These are phyloP conservation scores for Corylus avellana DNA, from an alignment of 306 rosid species.

Conservation along the genomic window DNA sequence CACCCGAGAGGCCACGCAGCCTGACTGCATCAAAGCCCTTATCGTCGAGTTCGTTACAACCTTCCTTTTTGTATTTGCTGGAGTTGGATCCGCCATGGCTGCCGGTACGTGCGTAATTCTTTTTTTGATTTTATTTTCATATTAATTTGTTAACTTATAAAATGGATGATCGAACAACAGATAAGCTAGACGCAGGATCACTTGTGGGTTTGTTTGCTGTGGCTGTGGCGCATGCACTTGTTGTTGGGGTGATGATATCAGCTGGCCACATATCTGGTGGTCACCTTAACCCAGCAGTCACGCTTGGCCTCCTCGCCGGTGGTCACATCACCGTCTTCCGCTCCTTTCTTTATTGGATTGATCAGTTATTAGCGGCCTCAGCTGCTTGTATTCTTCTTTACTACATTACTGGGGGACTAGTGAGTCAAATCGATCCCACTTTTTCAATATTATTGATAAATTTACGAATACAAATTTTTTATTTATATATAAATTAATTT, in stretches of 20 bases:
- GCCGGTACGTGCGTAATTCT: conserved; percentile 35
- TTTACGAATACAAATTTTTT: too few species aligned
- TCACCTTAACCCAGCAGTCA: conserved; percentile 89
- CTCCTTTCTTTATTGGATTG: conserved; percentile 80
- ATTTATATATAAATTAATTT: too few species aligned
- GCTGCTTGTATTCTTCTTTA: conserved; percentile 60
- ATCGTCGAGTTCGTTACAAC: conserved; percentile 78
- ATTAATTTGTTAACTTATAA: neutral
- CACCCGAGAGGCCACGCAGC: conserved; percentile 53
- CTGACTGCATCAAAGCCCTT: conserved; percentile 76
- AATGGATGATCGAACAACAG: conserved; percentile 24
- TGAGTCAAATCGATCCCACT: conserved; percentile 8
- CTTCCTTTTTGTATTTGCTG: conserved; percentile 80
- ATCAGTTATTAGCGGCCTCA: conserved; percentile 66
- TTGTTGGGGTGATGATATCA: conserved; percentile 82
- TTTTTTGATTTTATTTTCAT: neutral
- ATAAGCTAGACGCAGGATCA: conserved; percentile 55
- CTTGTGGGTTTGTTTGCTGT: conserved; percentile 61
- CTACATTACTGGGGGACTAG: conserved; percentile 76
- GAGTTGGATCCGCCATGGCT: conserved; percentile 80
- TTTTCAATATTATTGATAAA: too few species aligned
- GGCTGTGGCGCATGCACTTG: conserved; percentile 79
- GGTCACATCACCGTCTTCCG: conserved; percentile 78
- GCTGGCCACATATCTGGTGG: conserved; percentile 94
- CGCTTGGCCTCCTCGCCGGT: conserved; percentile 68